phyloP scores from a whole-genome alignment of 495 filamentous ascomycete genomes.

The Hyaloscypha bicolor region DNA sequence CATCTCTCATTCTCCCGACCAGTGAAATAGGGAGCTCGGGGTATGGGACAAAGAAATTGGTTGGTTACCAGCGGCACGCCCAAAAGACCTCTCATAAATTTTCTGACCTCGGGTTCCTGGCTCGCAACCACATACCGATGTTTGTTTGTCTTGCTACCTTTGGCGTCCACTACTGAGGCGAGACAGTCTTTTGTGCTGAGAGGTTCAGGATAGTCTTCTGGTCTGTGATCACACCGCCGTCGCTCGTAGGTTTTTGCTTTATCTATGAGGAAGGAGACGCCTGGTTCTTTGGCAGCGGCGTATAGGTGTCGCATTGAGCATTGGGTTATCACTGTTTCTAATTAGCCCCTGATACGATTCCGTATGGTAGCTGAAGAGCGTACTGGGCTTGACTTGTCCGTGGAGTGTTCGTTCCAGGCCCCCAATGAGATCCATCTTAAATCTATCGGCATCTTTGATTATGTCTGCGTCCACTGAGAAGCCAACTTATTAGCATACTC shows the following conservation, averaged over 20 bases:
- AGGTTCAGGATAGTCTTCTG: slow-evolving; percentile 66
- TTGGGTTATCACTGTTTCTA: slow-evolving; percentile 59
- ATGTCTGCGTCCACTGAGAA: slow-evolving; percentile 75
- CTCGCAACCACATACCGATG: slow-evolving; percentile 88
- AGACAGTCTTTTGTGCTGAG: slow-evolving; percentile 79
- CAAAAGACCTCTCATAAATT: slow-evolving; percentile 57
- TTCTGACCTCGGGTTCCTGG: slow-evolving; percentile 62
- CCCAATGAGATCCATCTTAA: slow-evolving; percentile 78
- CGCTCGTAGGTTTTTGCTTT: slow-evolving; percentile 76
- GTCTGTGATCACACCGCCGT: slow-evolving; percentile 86
- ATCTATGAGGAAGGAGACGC: slow-evolving; percentile 61
- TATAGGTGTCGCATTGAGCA: slow-evolving; percentile 76
- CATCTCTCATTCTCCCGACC: no score
- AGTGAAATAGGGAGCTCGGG: no score
- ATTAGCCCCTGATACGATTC: background rate
- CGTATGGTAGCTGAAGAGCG: slow-evolving; percentile 30
- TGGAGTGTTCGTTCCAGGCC: slow-evolving; percentile 75
- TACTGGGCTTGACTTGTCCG: slow-evolving; percentile 83
- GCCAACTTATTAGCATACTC: slow-evolving; percentile 16
- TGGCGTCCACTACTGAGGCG: slow-evolving; percentile 74
- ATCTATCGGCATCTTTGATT: slow-evolving; percentile 68
- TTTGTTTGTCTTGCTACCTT: slow-evolving; percentile 72
- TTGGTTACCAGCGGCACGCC: slow-evolving; percentile 66
- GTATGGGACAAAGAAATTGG: no score
- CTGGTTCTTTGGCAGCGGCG: slow-evolving; percentile 52